phyloP scores from a whole-genome alignment of 768 basidiomycete genomes.

The Amanita fuliginea region DNA sequence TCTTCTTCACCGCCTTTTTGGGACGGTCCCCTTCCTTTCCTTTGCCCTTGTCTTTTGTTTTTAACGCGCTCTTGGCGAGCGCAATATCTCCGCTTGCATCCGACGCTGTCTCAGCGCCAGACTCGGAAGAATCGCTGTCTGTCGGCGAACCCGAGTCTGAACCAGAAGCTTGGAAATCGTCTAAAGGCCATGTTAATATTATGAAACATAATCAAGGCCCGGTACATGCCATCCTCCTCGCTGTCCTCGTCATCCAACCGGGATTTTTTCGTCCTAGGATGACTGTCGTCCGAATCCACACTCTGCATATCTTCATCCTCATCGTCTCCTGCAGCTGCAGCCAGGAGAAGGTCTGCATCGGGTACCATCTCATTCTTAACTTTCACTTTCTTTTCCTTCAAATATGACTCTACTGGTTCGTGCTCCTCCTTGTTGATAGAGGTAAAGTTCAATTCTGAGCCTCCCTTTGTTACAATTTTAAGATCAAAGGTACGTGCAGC shows the following conservation, averaged over 20 bases:
- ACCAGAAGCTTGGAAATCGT: constrained; percentile 83
- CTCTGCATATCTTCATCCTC: constrained; percentile 83
- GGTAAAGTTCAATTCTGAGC: constrained; percentile 82
- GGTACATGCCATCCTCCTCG: constrained; percentile 48
- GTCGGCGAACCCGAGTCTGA: constrained; percentile 87
- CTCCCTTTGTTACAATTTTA: constrained; percentile 76
- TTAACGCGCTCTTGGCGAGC: constrained; percentile 33
- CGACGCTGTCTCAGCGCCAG: constrained; percentile 70
- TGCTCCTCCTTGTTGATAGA: constrained; percentile 96
- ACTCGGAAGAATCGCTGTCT: constrained; percentile 54
- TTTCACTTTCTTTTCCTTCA: constrained; percentile 84
- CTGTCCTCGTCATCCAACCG: constrained; percentile 58
- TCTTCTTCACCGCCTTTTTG: constrained; percentile 26
- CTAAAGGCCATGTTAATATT: constrained; percentile 24
- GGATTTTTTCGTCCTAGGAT: constrained; percentile 33
- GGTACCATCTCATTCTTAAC: constrained; percentile 95
- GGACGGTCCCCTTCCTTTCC: constrained; percentile 22
- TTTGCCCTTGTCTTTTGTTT: constrained; percentile 30
- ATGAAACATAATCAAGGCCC: background rate
- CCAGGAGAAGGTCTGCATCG: constrained; percentile 70
- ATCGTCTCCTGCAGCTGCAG: constrained; percentile 51
- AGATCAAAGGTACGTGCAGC: constrained; percentile 92
- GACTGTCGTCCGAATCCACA: constrained; percentile 61
- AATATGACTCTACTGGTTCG: constrained; percentile 71
- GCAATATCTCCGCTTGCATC: constrained; percentile 77